A percentile compares a stretch with the other conserved stretches of the same genome.
These are phyloP conservation scores for barrel medic (Medicago truncatula) DNA, from an alignment of 306 rosid genomes.

Conservation along the genomic window DNA sequence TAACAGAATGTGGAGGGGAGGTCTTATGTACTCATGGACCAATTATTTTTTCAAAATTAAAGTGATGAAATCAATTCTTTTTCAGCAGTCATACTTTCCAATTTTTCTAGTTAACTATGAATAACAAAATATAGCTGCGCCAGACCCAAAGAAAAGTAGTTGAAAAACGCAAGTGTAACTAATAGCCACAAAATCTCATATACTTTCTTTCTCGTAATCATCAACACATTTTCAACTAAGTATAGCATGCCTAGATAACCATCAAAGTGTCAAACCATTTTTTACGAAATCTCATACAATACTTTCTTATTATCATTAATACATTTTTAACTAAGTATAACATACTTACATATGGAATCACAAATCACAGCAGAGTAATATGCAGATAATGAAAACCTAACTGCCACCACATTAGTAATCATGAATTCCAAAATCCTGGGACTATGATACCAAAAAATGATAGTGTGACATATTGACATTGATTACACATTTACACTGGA, in stretches of 20 bases:
- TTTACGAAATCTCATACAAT: no score
- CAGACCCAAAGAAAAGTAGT: no score
- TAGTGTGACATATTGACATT: neutral
- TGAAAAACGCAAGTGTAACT: no score
- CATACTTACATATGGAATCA: constrained; percentile 1
- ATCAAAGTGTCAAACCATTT: no score
- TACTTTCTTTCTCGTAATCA: neutral
- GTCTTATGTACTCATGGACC: no score
- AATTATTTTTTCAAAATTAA: no score
- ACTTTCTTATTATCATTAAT: constrained; percentile 4
- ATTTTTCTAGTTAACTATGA: no score
- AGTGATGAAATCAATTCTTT: no score
- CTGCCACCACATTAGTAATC: constrained; percentile 11
- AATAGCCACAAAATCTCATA: no score
- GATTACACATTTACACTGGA: neutral
- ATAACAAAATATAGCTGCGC: no score
- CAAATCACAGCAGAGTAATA: neutral
- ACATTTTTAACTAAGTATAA: constrained; percentile 10
- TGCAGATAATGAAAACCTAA: constrained; percentile 1
- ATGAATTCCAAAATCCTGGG: neutral
- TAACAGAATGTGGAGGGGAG: constrained; percentile 39
- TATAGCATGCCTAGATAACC: no score
- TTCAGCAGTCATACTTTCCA: no score
- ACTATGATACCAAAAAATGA: neutral
- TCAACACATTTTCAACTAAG: neutral